These are phyloP conservation scores for Penicillium glabrum DNA, from an alignment of 2,329 filamentous ascomycete genomes.

Conservation along the genomic window DNA sequence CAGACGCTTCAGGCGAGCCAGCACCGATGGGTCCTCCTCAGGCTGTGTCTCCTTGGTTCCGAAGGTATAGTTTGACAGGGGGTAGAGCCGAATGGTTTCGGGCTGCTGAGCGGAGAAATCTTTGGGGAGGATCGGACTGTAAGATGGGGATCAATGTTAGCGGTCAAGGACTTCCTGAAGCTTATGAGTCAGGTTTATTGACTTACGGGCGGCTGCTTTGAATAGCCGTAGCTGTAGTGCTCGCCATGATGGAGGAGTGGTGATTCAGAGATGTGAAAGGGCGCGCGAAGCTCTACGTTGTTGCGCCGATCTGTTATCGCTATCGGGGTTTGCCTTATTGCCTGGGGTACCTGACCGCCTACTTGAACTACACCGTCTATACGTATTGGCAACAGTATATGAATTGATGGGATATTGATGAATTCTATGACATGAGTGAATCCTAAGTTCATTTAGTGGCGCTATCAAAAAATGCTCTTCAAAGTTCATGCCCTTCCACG, in stretches of 20 bases:
- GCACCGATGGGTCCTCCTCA: slow-evolving; percentile 93
- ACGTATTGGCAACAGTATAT: not conserved
- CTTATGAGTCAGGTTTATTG: not conserved
- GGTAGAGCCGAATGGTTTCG: slow-evolving; percentile 84
- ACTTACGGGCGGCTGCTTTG: slow-evolving; percentile 71
- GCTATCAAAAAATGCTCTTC: not conserved
- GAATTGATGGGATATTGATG: too few relatives aligned
- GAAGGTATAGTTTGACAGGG: slow-evolving; percentile 97
- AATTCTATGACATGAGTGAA: too few relatives aligned
- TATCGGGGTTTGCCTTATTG: slow-evolving; percentile 5
- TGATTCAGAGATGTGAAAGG: not conserved
- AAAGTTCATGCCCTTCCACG: slow-evolving; percentile 1
- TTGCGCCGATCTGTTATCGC: slow-evolving; percentile 13
- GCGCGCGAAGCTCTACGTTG: slow-evolving; percentile 3
- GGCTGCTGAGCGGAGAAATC: slow-evolving; percentile 89
- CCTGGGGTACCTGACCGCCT: not conserved
- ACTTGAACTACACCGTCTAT: not conserved
- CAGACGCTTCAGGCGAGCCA: slow-evolving; percentile 87
- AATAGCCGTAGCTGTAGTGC: slow-evolving; percentile 71
- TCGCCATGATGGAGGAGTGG: slow-evolving; percentile 64
- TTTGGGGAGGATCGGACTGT: slow-evolving; percentile 71
- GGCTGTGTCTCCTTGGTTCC: slow-evolving; percentile 98
- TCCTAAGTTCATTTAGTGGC: not conserved
- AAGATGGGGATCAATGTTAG: not conserved
- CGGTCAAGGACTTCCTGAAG: not conserved